Evolutionary conservation across 2,329 filamentous ascomycete species (phyloP).

Genomic region (Biscogniauxia sp.): DNA sequence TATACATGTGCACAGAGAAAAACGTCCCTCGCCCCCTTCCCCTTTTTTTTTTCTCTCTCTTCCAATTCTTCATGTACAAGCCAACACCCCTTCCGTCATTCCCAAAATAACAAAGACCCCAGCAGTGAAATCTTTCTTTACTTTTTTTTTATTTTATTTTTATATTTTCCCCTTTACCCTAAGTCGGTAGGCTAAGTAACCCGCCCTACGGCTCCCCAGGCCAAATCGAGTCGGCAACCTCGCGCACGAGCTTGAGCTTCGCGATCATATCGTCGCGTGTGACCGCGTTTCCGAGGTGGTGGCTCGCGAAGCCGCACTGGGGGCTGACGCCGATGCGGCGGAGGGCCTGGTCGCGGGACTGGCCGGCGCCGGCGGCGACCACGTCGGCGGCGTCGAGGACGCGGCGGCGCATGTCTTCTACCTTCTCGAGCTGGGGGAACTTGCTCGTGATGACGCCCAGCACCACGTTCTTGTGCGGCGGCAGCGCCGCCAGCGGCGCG

Average conservation of each 20-base stretch:
- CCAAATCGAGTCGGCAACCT: constrained; percentile 73
- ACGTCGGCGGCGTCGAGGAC: constrained; percentile 63
- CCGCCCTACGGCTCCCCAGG: constrained; percentile 40
- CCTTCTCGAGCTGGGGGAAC: constrained; percentile 59
- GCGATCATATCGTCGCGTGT: constrained; percentile 68
- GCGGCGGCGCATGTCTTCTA: constrained; percentile 57
- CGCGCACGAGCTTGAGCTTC: constrained; percentile 68
- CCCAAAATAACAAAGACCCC: no score
- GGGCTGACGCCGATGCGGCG: constrained; percentile 68
- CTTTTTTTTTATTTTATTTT: no score
- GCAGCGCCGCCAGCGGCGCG: constrained; percentile 60
- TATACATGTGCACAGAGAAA: no score
- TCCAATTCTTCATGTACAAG: no score
- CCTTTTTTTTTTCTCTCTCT: no score
- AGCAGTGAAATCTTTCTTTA: no score
- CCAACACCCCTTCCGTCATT: no score
- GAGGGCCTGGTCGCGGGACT: constrained; percentile 65
- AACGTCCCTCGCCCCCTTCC: no score
- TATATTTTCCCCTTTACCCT: no score
- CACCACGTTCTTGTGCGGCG: constrained; percentile 61
- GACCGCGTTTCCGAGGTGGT: constrained; percentile 70
- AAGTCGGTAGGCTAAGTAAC: no score
- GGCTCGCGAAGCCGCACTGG: constrained; percentile 73
- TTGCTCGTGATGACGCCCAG: constrained; percentile 65
- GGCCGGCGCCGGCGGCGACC: constrained; percentile 64